phyloP scores from a whole-genome alignment of 768 basidiomycete species.

The Tylopilus vinaceipallidus region DNA sequence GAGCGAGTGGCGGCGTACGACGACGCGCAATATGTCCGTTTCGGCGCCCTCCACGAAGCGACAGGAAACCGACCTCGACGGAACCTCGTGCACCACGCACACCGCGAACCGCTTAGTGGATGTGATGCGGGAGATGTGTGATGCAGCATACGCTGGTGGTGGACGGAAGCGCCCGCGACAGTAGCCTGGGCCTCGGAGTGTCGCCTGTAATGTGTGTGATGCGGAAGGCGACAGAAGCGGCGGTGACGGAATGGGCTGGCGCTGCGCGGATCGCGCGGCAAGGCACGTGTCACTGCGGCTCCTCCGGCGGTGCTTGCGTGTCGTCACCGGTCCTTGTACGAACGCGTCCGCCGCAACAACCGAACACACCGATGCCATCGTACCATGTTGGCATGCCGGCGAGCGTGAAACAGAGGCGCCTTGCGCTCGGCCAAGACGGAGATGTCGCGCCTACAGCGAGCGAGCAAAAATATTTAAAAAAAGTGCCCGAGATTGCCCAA shows the following conservation, averaged over 20 bases:
- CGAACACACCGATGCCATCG: constrained; percentile 2
- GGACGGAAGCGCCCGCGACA: too few relatives aligned
- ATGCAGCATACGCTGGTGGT: too few relatives aligned
- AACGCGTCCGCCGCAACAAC: not conserved
- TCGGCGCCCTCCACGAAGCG: too few relatives aligned
- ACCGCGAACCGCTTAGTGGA: too few relatives aligned
- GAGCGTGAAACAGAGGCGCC: not conserved
- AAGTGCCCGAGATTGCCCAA: not conserved
- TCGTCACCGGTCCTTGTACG: not conserved
- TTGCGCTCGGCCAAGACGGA: not conserved
- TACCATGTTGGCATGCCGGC: not conserved
- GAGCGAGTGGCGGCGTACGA: too few relatives aligned
- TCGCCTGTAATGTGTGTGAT: too few relatives aligned
- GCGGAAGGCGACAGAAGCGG: too few relatives aligned
- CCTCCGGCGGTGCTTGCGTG: not conserved
- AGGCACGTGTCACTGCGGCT: not conserved
- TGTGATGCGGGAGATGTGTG: too few relatives aligned
- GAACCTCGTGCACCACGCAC: constrained; percentile 14
- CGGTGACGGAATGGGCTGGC: too few relatives aligned
- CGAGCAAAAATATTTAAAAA: not conserved
- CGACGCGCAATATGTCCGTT: too few relatives aligned
- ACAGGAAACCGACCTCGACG: constrained; percentile 7
- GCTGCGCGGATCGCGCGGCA: too few relatives aligned
- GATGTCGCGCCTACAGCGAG: not conserved
- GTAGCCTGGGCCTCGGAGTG: too few relatives aligned